phyloP scores from a whole-genome alignment of 768 basidiomycete genomes.

The Coprinopsis marcescibilis region DNA sequence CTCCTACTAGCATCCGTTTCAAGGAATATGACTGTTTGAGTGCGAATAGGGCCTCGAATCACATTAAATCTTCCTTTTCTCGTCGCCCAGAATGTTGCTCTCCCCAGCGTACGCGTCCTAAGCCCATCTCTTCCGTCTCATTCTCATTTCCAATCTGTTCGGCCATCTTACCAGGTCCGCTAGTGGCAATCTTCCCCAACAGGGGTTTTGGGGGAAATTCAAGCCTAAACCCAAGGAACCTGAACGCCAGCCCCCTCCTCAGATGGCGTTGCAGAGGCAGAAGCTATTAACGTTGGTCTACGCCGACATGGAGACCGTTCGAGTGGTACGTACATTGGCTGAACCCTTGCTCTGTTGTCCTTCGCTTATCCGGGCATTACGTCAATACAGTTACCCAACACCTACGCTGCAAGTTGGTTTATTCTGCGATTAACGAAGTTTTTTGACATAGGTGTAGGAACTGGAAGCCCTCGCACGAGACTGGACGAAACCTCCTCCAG shows the following conservation, averaged over 20 bases:
- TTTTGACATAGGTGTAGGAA: conserved; percentile 44
- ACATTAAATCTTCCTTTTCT: conserved; percentile 18
- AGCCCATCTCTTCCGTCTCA: conserved; percentile 19
- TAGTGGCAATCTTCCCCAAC: conserved; percentile 48
- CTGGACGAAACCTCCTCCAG: conserved; percentile 84
- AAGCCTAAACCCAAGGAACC: conserved; percentile 65
- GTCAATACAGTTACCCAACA: conserved; percentile 55
- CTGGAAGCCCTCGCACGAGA: conserved; percentile 74
- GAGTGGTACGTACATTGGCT: conserved; percentile 43
- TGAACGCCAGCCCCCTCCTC: conserved; percentile 34
- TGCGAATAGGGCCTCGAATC: conserved; percentile 20
- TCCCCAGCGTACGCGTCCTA: conserved; percentile 67
- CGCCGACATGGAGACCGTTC: conserved; percentile 82
- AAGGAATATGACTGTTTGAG: conserved; percentile 22
- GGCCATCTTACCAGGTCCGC: conserved; percentile 50
- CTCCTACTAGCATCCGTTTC: conserved; percentile 18
- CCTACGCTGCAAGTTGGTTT: conserved; percentile 51
- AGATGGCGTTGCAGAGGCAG: conserved; percentile 68
- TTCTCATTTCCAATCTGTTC: conserved; percentile 24
- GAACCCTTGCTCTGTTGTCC: not conserved
- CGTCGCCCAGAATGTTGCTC: conserved; percentile 53
- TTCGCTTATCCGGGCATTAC: conserved; percentile 6
- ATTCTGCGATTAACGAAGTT: conserved; percentile 1
- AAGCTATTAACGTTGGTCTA: conserved; percentile 77
- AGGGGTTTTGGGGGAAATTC: conserved; percentile 60